phyloP scores from a whole-genome alignment of 768 basidiomycete species.

The Multifurca ochricompacta region DNA sequence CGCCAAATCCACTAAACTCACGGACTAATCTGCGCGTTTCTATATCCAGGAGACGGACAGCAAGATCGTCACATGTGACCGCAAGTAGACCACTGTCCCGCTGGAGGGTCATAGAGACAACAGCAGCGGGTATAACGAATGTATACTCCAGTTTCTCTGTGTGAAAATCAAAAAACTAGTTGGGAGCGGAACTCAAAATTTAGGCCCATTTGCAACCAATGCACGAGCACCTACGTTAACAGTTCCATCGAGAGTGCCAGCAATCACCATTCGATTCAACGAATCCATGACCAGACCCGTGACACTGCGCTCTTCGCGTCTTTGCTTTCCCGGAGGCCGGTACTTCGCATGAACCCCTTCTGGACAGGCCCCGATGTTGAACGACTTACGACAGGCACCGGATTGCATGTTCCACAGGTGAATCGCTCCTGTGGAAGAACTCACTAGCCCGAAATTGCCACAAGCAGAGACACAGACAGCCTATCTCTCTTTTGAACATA shows the following conservation, averaged over 20 bases:
- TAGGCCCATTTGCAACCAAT: neutral
- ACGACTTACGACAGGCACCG: conserved; percentile 75
- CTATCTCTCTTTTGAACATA: conserved; percentile 30
- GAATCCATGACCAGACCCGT: conserved; percentile 83
- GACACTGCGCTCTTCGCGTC: conserved; percentile 46
- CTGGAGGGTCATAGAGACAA: conserved; percentile 68
- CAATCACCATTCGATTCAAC: conserved; percentile 73
- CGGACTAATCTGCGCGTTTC: conserved; percentile 85
- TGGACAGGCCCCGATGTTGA: conserved; percentile 58
- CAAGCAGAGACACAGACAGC: conserved; percentile 87
- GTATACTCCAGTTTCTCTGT: conserved; percentile 66
- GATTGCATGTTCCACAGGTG: conserved; percentile 97
- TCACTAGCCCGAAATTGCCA: conserved; percentile 89
- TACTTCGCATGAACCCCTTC: conserved; percentile 37
- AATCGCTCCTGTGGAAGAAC: conserved; percentile 73
- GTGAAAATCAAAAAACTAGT: conserved; percentile 97
- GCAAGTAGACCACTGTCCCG: conserved; percentile 81
- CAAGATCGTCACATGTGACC: conserved; percentile 76
- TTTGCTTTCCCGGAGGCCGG: conserved; percentile 34
- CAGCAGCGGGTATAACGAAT: conserved; percentile 57
- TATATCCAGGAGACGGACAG: conserved; percentile 81
- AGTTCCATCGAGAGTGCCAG: conserved; percentile 81
- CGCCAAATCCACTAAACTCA: conserved; percentile 78
- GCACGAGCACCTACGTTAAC: conserved; percentile 57
- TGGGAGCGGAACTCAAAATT: neutral